phyloP scores from a whole-genome alignment of 208 protist genomes.

The Leishmania aethiopica region DNA sequence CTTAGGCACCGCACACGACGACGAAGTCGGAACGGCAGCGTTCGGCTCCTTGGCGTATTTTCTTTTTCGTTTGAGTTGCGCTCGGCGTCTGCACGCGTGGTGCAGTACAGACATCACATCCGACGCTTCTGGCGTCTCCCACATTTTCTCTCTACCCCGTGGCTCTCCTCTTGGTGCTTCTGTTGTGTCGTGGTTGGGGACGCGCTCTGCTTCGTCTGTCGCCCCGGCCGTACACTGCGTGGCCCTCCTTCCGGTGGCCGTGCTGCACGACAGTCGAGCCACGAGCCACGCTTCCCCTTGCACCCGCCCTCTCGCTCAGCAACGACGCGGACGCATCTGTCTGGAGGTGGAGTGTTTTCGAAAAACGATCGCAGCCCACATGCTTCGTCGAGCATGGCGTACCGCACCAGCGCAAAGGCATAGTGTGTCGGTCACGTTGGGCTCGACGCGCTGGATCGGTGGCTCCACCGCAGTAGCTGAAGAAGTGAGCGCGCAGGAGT shows the following conservation, averaged over 20 bases:
- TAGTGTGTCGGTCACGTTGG: background rate
- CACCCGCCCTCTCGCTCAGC: background rate
- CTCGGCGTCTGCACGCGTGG: background rate
- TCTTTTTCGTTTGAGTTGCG: background rate
- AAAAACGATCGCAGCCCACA: background rate
- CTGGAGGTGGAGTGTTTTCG: background rate
- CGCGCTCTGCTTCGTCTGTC: background rate
- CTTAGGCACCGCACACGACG: background rate
- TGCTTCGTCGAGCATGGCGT: constrained; percentile 10
- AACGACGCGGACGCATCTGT: background rate
- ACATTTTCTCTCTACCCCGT: background rate
- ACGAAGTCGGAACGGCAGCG: background rate
- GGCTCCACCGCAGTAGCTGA: background rate
- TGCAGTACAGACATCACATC: background rate
- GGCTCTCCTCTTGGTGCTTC: background rate
- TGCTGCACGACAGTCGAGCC: background rate
- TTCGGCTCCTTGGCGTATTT: background rate
- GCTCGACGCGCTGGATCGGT: constrained; percentile 2
- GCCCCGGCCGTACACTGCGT: background rate
- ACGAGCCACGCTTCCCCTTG: background rate
- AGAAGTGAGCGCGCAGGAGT: constrained; percentile 27
- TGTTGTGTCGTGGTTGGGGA: background rate
- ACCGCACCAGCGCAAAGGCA: background rate
- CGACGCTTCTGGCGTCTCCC: background rate
- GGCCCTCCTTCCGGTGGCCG: background rate